phyloP scores from a whole-genome alignment of 176 grass and related monocot genomes.

The Lolium perenne region DNA sequence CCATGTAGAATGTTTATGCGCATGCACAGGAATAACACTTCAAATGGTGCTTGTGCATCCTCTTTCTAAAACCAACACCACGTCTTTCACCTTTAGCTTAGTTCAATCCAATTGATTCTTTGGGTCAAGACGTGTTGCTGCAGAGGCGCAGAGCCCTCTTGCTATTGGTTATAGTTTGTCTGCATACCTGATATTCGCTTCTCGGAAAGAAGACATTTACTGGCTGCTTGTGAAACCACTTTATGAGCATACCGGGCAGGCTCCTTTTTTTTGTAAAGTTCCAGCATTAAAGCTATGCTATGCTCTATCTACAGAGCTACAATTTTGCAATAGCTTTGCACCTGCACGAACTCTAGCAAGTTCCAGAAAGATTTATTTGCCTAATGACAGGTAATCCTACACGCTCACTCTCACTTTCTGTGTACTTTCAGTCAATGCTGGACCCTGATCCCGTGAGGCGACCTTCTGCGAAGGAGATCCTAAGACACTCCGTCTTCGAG shows the following conservation, averaged over 20 bases:
- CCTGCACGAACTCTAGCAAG: neutral
- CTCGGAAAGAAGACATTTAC: neutral
- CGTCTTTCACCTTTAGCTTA: neutral
- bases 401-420: neutral
- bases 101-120: neutral
- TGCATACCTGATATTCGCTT: neutral
- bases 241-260: neutral
- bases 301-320: neutral
- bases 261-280: neutral
- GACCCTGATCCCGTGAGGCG: slow-evolving; percentile 86
- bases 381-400: neutral
- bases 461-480: slow-evolving; percentile 82
- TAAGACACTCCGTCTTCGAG: slow-evolving; percentile 64
- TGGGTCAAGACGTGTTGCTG: neutral
- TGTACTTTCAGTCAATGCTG: slow-evolving; percentile 80
- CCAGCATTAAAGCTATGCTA: neutral
- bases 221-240: neutral
- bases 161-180: neutral
- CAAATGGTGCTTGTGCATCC: neutral
- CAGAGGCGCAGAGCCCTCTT: neutral
- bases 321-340: neutral
- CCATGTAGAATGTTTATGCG: neutral
- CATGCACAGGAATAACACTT: neutral
- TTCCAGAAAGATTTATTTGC: slow-evolving; percentile 1
- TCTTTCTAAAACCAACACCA: neutral